These are phyloP conservation scores for Lithocarpus polystachyus DNA, from an alignment of 306 rosid genomes.

Conservation along the genomic window DNA sequence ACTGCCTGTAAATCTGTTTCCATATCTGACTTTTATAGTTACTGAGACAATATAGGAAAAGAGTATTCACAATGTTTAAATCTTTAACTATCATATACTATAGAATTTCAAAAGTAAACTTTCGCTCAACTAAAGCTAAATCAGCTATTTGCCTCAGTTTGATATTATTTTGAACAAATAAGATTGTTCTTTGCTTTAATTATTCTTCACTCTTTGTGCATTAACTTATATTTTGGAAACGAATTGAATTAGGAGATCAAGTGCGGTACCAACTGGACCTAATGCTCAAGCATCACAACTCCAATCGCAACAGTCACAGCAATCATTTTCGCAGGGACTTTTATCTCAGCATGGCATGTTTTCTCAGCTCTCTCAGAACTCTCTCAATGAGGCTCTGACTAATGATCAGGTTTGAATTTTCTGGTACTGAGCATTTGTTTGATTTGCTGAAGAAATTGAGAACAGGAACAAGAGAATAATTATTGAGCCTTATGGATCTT, in stretches of 20 bases:
- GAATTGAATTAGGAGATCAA: slow-evolving; percentile 46
- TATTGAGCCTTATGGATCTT: too few species aligned
- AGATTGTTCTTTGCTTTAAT: neutral
- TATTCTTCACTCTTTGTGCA: neutral
- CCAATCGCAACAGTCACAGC: slow-evolving; percentile 85
- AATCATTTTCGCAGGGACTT: slow-evolving; percentile 78
- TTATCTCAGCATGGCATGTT: slow-evolving; percentile 78
- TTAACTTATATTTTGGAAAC: slow-evolving; percentile 12
- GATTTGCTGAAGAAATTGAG: neutral
- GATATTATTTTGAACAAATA: neutral
- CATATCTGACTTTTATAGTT: neutral
- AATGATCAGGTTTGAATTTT: slow-evolving; percentile 67
- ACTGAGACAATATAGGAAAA: too few species aligned
- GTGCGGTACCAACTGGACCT: slow-evolving; percentile 41
- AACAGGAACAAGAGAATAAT: too few species aligned
- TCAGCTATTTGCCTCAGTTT: neutral
- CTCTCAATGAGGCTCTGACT: slow-evolving; percentile 60
- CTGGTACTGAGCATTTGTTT: neutral
- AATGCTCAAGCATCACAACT: slow-evolving; percentile 62
- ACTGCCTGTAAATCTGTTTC: neutral
- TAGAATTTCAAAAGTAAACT: neutral
- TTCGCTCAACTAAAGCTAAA: neutral
- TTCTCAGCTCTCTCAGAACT: slow-evolving; percentile 83
- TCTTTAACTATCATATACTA: neutral
- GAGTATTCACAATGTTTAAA: neutral